Percentiles rank a stretch among this genome's conserved stretches.
These are phyloP conservation scores for Eragrostis curvula DNA, from an alignment of 176 grass and related monocot species.

Conservation along the genomic window DNA sequence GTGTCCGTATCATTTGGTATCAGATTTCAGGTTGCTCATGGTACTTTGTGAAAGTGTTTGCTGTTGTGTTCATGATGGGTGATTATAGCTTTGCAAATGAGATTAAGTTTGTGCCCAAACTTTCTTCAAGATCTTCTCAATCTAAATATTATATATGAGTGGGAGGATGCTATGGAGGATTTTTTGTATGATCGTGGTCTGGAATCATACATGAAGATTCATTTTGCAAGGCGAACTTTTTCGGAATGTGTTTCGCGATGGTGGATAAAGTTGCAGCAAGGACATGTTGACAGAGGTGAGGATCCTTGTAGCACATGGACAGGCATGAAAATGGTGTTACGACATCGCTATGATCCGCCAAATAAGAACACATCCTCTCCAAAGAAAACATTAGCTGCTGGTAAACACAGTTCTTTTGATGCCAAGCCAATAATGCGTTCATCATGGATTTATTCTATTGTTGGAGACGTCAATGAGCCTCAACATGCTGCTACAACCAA, in stretches of 20 bases:
- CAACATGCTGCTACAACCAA: no score
- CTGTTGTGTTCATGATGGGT: no score
- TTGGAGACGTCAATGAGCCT: no score
- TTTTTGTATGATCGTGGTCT: background rate
- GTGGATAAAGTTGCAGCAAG: no score
- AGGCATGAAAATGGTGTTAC: background rate
- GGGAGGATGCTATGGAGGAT: background rate
- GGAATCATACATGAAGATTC: no score
- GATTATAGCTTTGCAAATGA: background rate
- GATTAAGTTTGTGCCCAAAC: background rate
- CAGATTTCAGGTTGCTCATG: no score
- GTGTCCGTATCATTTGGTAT: background rate
- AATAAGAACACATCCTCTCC: no score
- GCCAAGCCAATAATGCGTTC: no score
- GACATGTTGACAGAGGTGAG: background rate
- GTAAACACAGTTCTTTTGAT: no score
- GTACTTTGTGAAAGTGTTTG: background rate
- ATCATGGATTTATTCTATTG: background rate
- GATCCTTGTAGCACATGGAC: background rate
- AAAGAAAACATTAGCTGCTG: no score
- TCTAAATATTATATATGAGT: background rate
- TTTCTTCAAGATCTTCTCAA: background rate
- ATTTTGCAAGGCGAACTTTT: no score
- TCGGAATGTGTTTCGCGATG: no score
- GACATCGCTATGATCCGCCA: background rate